These are phyloP conservation scores for Volutella citrinella DNA, from an alignment of 2,329 filamentous ascomycete species.

Conservation along the genomic window DNA sequence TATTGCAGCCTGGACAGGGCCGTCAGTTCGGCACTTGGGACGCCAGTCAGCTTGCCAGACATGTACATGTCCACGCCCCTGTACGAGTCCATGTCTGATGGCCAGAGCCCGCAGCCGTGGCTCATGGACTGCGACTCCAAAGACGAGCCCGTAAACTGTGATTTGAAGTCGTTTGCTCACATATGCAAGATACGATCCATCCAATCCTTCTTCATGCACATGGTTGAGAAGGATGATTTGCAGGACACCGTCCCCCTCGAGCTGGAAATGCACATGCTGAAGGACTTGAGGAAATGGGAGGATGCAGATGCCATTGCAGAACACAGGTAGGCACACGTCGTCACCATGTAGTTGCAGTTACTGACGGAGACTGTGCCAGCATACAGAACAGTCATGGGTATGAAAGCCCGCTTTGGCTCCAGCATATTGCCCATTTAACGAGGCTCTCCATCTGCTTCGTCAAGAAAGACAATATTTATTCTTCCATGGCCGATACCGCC, in stretches of 20 bases:
- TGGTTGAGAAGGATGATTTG: constrained; percentile 2
- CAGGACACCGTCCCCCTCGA: constrained; percentile 1
- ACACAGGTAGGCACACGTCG: neutral
- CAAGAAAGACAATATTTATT: constrained; percentile 1
- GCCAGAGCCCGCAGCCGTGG: neutral
- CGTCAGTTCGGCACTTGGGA: constrained; percentile 1
- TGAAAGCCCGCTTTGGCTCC: constrained; percentile 2
- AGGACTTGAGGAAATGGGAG: constrained; percentile 3
- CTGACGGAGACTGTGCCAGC: neutral
- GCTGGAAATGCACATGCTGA: constrained; percentile 5
- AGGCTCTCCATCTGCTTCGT: constrained; percentile 4
- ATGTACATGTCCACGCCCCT: constrained; percentile 3
- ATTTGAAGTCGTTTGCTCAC: constrained; percentile 2
- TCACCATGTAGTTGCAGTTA: neutral
- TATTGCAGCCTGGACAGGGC: constrained; percentile 1
- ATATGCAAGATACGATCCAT: constrained; percentile 2
- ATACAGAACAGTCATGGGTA: constrained; percentile 2
- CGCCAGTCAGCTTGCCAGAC: constrained; percentile 2
- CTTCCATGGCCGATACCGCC: constrained; percentile 1
- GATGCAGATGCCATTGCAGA: neutral
- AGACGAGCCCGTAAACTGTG: neutral
- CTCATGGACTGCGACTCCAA: neutral
- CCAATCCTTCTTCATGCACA: constrained; percentile 6
- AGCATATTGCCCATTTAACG: constrained; percentile 3
- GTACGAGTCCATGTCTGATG: neutral